These are phyloP conservation scores for Fusarium pininemorale DNA, from an alignment of 2,329 filamentous ascomycete genomes.

Conservation along the genomic window DNA sequence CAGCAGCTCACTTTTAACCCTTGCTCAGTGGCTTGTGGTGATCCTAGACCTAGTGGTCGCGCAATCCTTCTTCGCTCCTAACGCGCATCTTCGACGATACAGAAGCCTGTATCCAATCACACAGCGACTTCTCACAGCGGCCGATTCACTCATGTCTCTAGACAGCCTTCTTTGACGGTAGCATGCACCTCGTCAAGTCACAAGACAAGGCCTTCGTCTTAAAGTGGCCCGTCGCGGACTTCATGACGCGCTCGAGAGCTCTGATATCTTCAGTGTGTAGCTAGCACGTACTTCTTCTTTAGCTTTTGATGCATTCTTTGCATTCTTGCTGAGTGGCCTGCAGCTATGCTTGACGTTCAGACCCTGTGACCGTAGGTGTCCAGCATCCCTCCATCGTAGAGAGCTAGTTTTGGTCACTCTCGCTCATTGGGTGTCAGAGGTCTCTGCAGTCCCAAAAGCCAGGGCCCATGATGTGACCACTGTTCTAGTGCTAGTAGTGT, in stretches of 20 bases:
- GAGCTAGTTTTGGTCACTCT: background rate
- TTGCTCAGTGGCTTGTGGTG: background rate
- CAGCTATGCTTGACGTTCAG: background rate
- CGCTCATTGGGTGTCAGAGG: background rate
- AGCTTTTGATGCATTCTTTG: background rate
- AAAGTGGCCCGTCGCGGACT: too few relatives aligned
- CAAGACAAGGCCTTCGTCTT: fast-evolving
- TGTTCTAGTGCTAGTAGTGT: background rate
- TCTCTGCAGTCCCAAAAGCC: background rate
- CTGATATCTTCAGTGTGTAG: fast-evolving
- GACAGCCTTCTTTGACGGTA: too few relatives aligned
- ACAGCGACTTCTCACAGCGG: fast-evolving
- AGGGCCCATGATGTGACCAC: background rate
- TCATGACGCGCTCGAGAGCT: background rate
- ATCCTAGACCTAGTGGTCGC: background rate
- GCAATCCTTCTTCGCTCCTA: background rate
- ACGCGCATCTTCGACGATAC: too few relatives aligned
- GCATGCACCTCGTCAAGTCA: background rate
- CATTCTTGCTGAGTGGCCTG: background rate
- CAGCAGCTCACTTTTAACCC: background rate
- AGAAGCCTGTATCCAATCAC: background rate
- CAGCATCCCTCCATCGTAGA: background rate
- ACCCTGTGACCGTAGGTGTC: too few relatives aligned
- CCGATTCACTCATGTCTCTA: fast-evolving
- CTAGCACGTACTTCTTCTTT: background rate